Conservation (phyloP, 2,329 filamentous ascomycete genomes). For the Blastomyces gilchristii region DNA sequence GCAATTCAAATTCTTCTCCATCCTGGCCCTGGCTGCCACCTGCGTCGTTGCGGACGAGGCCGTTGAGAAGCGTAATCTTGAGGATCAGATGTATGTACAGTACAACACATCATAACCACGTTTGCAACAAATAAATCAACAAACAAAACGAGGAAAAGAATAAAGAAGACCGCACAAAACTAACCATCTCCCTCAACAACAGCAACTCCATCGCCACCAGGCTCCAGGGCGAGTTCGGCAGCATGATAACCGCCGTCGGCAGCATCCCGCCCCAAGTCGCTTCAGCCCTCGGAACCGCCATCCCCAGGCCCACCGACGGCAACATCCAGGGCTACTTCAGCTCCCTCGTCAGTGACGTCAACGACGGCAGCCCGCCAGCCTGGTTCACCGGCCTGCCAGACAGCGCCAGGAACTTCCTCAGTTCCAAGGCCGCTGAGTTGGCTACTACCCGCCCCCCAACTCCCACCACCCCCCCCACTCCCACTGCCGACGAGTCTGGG, state of each 20-base stretch:
- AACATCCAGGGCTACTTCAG: background rate
- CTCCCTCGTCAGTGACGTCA: constrained; percentile 9
- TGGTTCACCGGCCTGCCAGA: constrained; percentile 15
- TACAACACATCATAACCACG: background rate
- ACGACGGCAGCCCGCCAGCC: constrained; percentile 12
- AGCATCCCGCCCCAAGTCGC: background rate
- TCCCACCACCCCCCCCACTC: background rate
- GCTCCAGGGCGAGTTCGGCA: background rate
- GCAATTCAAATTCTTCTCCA: constrained; percentile 18
- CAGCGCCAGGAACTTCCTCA: constrained; percentile 10
- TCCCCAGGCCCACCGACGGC: constrained; percentile 1
- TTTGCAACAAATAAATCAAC: background rate
- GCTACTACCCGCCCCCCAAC: background rate
- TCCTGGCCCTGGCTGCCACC: constrained; percentile 17
- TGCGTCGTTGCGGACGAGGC: constrained; percentile 12
- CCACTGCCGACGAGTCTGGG: background rate
- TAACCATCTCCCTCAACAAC: background rate
- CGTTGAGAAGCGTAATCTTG: background rate
- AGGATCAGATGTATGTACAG: background rate
- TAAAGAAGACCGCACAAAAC: background rate
- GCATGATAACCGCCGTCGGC: background rate
- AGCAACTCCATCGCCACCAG: background rate
- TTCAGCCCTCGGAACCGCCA: background rate
- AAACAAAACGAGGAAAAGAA: background rate
- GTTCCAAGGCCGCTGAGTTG: constrained; percentile 4